Evolutionary conservation across 2,329 filamentous ascomycete species (phyloP).

Genomic region (Cryphonectria radicalis): DNA sequence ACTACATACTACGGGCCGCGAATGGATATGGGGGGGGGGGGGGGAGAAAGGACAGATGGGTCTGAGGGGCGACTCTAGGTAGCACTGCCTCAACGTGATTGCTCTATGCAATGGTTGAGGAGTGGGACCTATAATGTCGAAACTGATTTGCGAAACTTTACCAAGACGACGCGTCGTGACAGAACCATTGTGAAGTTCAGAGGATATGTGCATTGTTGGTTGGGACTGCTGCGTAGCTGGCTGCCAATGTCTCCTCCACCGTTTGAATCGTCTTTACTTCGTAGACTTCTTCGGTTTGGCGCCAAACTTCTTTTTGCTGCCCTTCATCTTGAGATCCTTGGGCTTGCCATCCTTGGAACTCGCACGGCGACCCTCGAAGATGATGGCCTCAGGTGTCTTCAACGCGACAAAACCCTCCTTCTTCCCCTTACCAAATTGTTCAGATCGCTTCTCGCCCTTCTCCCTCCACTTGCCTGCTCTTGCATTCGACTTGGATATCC

Average conservation of each 20-base stretch:
- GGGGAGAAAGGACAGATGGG: no score
- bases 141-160: not conserved
- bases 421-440: constrained; percentile 10
- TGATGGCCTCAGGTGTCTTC: constrained; percentile 69
- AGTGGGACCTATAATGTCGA: not conserved
- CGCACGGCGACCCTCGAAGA: constrained; percentile 83
- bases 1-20: not conserved
- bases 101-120: not conserved
- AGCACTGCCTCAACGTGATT: not conserved
- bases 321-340: constrained; percentile 63
- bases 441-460: constrained; percentile 12
- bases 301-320: constrained; percentile 49
- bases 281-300: constrained; percentile 40
- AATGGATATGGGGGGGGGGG: not conserved
- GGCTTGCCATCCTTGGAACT: constrained; percentile 67
- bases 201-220: not conserved
- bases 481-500: constrained; percentile 15
- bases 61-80: not conserved
- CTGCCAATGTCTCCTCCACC: not conserved
- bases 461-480: constrained; percentile 18
- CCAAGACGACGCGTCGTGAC: not conserved
- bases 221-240: not conserved
- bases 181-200: not conserved
- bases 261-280: constrained; percentile 10
- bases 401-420: constrained; percentile 43